These are phyloP conservation scores for Leccinum pellstonianum DNA, from an alignment of 768 basidiomycete genomes.

Conservation along the genomic window DNA sequence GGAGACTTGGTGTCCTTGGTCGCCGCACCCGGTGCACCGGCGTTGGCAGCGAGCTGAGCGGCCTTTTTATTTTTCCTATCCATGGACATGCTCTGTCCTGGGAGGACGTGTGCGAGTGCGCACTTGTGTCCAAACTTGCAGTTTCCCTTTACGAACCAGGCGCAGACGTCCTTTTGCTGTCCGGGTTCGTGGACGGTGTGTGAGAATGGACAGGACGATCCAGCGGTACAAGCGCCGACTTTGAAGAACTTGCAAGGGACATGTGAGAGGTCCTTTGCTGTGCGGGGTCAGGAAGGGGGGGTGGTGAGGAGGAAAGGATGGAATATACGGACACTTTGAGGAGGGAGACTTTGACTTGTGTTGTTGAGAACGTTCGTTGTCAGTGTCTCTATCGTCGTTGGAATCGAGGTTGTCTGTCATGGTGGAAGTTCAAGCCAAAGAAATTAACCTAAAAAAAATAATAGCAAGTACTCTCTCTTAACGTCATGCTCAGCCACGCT, in stretches of 20 bases:
- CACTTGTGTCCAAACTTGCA: constrained; percentile 82
- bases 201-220: constrained; percentile 93
- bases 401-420: constrained; percentile 15
- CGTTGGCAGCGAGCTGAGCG: constrained; percentile 64
- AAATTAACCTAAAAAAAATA: no score
- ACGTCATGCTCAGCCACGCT: background rate
- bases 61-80: constrained; percentile 97
- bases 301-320: background rate
- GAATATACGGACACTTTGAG: constrained; percentile 32
- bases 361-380: constrained; percentile 16
- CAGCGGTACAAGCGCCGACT: constrained; percentile 91
- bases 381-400: constrained; percentile 23
- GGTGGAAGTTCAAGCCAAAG: background rate
- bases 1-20: constrained; percentile 30
- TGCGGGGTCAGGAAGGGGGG: background rate
- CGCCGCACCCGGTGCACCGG: constrained; percentile 35
- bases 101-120: constrained; percentile 90
- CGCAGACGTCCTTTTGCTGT: constrained; percentile 75
- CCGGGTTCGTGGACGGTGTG: constrained; percentile 74
- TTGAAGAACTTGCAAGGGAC: constrained; percentile 99
- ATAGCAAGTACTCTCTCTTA: background rate
- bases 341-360: constrained; percentile 29
- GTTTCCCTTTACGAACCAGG: constrained; percentile 94
- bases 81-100: constrained; percentile 93
- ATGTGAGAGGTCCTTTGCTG: constrained; percentile 88